Base-by-base conservation (phyloP, 108 stramenopile genomes). In the Seminavis robusta region DNA sequence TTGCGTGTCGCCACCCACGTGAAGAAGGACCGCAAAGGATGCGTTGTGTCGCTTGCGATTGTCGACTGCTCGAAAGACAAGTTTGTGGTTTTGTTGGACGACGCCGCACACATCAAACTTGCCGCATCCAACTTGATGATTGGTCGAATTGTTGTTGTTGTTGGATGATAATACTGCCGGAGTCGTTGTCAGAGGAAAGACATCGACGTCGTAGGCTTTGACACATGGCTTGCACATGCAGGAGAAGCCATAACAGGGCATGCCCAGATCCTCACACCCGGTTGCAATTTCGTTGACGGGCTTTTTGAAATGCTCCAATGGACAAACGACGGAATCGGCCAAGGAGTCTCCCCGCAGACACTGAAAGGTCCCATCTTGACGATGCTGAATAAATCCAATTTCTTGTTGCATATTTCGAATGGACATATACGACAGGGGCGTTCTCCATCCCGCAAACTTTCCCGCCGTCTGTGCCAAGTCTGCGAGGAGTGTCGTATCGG, bases 141-240 rank as follows among this genome's bases (percentile, higher is more conserved):
- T 37, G 36, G 36, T 37, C 11, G 36, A 37, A 37, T 37, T 37
- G 36, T 37, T 37, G 36, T n/a, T n/a, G n/a, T n/a, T n/a, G n/a
- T n/a, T n/a, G n/a, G n/a, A n/a, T n/a, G n/a, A n/a, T n/a, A n/a
- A n/a, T n/a, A 13, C 36, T 10, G 36, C 36, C 36, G 13, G 36
- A 13, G 36, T 13, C 36, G n/a, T 10, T 13, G 2, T 13, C 25
- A 56, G 20, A 2, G 59, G 59, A 33, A 60, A 60, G 23, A 60
- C 46, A 25, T 60, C 47, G 3, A 60, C 46, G 27, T 60, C 59
- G 27, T 8, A 60, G 13, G 59, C 59, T 32, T 52, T 52, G 9
- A 37, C 36, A 13, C 36, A 37, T 11, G 36, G 36, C 36, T 37
- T 37, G 36, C 36, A 37, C 11, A 37, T 10, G 36, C 36, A 37